Conservation (phyloP, 768 basidiomycete genomes). For the Amanita phalloides region DNA sequence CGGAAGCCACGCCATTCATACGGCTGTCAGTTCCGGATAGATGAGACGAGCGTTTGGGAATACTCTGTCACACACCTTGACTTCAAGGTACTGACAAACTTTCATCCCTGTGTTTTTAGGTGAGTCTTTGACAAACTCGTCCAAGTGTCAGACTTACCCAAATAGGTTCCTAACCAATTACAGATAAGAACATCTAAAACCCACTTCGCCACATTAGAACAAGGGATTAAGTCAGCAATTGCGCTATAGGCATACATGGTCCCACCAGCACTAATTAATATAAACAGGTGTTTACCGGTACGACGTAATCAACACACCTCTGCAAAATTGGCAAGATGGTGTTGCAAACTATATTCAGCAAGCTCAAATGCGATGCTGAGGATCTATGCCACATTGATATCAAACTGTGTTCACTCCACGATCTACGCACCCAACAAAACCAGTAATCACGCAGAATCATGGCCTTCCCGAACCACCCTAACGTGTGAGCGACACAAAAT, state of each 20-base stretch:
- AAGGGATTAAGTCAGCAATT: not conserved
- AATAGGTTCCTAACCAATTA: constrained; percentile 82
- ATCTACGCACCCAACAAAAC: constrained; percentile 74
- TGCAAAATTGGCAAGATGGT: constrained; percentile 81
- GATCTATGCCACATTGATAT: constrained; percentile 37
- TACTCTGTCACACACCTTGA: constrained; percentile 46
- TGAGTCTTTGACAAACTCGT: constrained; percentile 8
- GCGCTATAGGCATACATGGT: constrained; percentile 50
- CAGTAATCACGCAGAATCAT: constrained; percentile 86
- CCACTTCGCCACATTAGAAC: constrained; percentile 41
- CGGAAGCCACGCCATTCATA: constrained; percentile 81
- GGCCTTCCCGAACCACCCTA: constrained; percentile 90
- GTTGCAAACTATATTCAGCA: constrained; percentile 81
- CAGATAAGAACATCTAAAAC: constrained; percentile 78
- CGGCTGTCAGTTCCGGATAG: constrained; percentile 32
- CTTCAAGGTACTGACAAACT: constrained; percentile 78
- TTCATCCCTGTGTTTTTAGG: constrained; percentile 55
- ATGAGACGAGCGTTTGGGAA: constrained; percentile 3
- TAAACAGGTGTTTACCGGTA: constrained; percentile 9
- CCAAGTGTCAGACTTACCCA: constrained; percentile 34
- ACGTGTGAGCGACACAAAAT: constrained; percentile 75
- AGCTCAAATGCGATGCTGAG: constrained; percentile 82
- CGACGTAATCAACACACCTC: constrained; percentile 42
- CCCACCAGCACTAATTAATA: constrained; percentile 75
- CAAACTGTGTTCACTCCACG: constrained; percentile 1